Evolutionary conservation across 225 moss, liverwort and hornwort genomes (phyloP).

Genomic region (Physcomitrellopsis africana): DNA sequence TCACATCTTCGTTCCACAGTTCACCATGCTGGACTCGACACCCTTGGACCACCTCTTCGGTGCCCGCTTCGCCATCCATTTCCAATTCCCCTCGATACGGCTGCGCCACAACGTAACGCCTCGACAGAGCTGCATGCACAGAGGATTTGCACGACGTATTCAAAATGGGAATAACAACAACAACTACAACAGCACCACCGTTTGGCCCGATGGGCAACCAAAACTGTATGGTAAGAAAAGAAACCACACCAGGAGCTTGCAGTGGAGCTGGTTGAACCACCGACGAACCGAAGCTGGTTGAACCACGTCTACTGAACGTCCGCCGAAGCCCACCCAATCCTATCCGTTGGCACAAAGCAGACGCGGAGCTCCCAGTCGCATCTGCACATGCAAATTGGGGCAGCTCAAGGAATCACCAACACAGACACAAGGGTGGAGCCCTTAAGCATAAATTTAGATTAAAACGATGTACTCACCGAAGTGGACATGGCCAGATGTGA

Average conservation of each 20-base stretch:
- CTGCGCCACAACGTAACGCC: slow-evolving; percentile 33
- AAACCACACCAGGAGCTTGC: slow-evolving; percentile 30
- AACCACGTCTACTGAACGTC: not conserved
- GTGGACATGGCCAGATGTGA: slow-evolving; percentile 11
- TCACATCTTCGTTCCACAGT: slow-evolving; percentile 47
- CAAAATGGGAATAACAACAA: too few relatives aligned
- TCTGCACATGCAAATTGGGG: slow-evolving; percentile 29
- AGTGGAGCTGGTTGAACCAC: slow-evolving; percentile 16
- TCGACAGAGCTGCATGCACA: slow-evolving; percentile 39
- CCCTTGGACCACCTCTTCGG: slow-evolving; percentile 46
- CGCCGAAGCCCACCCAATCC: slow-evolving; percentile 17
- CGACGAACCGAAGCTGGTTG: not conserved
- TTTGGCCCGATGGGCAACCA: too few relatives aligned
- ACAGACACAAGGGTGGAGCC: not conserved
- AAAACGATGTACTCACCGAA: slow-evolving; percentile 24
- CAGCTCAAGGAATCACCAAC: not conserved
- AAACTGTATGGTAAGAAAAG: not conserved
- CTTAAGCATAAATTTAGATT: not conserved
- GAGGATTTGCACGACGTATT: slow-evolving; percentile 5
- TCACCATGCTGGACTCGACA: slow-evolving; percentile 53
- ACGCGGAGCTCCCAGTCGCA: slow-evolving; percentile 24
- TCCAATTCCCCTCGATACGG: slow-evolving; percentile 26
- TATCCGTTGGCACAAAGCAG: not conserved
- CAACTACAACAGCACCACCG: too few relatives aligned
- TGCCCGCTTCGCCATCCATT: slow-evolving; percentile 35